Conservation (phyloP, 2,329 filamentous ascomycete genomes). For the Dactylonectria estremocensis region DNA sequence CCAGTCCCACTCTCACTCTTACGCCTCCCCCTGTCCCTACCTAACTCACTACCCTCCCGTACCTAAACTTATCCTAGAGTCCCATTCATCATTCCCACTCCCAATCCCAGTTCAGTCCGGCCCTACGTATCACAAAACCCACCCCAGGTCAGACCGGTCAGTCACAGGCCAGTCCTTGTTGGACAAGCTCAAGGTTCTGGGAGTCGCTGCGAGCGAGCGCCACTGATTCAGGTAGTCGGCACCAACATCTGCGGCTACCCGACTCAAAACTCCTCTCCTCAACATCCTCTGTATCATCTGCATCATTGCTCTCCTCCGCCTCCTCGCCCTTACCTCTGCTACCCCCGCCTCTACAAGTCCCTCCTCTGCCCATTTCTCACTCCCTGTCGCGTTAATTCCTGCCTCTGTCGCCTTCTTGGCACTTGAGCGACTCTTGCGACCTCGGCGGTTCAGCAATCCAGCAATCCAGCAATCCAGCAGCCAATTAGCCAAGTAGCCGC, state of each 20-base stretch:
- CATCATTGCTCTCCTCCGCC: neutral
- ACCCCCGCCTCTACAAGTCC: conserved; percentile 18
- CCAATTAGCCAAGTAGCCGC: conserved; percentile 26
- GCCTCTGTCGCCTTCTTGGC: neutral
- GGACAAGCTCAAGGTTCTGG: neutral
- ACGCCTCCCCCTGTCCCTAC: neutral
- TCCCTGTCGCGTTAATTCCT: conserved; percentile 5
- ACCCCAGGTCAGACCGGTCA: neutral
- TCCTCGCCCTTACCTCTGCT: conserved; percentile 35
- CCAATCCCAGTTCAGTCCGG: neutral
- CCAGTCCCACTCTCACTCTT: neutral
- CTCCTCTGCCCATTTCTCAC: conserved; percentile 1
- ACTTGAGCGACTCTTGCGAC: conserved; percentile 18
- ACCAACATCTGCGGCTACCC: neutral
- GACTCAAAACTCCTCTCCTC: neutral
- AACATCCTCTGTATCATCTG: neutral
- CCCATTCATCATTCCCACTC: neutral
- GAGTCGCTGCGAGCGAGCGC: neutral
- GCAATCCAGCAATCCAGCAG: neutral
- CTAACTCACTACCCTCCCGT: conserved; percentile 41
- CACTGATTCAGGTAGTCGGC: neutral
- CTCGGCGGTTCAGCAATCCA: neutral
- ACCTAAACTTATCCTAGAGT: conserved; percentile 19
- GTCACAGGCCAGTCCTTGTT: neutral
- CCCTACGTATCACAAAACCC: no score